These are phyloP conservation scores for Talaromyces sp. DNA, from an alignment of 2,329 filamentous ascomycete genomes.

Conservation along the genomic window DNA sequence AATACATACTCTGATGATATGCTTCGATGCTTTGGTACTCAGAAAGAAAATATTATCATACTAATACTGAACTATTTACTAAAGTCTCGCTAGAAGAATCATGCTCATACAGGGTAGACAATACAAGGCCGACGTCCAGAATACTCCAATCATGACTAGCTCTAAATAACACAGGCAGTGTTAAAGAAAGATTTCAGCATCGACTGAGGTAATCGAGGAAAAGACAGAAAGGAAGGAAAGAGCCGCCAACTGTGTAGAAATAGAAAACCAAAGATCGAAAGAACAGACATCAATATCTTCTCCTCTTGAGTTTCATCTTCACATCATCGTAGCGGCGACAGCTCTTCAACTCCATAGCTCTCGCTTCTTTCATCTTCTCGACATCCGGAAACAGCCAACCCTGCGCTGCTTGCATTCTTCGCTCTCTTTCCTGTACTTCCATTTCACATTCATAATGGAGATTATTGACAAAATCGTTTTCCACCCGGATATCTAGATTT, in stretches of 20 bases:
- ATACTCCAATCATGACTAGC: conserved; percentile 14
- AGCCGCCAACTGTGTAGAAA: conserved; percentile 5
- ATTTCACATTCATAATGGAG: conserved; percentile 70
- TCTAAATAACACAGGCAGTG: conserved; percentile 8
- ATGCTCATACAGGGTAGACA: conserved; percentile 1
- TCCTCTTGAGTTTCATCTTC: conserved; percentile 42
- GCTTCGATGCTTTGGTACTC: no score
- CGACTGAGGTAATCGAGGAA: not conserved
- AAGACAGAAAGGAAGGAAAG: not conserved
- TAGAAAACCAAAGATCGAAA: conserved; percentile 12
- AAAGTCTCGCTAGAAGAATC: not conserved
- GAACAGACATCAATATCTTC: conserved; percentile 12
- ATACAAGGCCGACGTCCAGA: not conserved
- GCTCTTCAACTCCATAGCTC: conserved; percentile 57
- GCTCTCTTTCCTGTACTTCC: conserved; percentile 64
- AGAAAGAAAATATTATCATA: not conserved
- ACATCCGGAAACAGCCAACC: conserved; percentile 85
- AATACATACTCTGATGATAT: no score
- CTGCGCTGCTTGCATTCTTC: conserved; percentile 71
- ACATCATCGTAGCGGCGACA: conserved; percentile 57
- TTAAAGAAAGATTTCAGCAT: not conserved
- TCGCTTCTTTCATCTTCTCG: conserved; percentile 72
- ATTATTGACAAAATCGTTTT: conserved; percentile 66
- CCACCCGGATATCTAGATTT: conserved; percentile 73
- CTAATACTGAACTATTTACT: not conserved